Base-by-base conservation (phyloP, 768 basidiomycete species). In the Leccinum variicolor region DNA sequence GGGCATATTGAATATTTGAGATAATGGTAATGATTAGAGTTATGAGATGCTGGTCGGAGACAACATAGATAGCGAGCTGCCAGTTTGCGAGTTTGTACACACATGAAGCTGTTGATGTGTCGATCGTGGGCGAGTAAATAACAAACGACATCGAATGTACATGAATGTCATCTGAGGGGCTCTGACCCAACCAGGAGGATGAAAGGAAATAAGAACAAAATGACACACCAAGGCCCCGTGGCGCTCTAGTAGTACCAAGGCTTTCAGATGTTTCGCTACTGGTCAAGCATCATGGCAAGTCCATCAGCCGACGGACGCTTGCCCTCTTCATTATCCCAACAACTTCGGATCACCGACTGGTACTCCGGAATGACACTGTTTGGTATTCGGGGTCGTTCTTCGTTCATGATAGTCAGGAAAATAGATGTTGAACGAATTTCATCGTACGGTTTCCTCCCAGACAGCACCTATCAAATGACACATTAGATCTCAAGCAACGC, bases 391-490 rank as follows among this genome's bases (percentile, higher is more conserved):
- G 69, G 66, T 0, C 58, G 53, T 47, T 59, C 52, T 13, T 62
- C 66, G 0, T 25, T 47, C 48, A 60, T 3, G 23, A 66, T 47
- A 1, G 9, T 50, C 17, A 14, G 0, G 3, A 60, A 0, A 23
- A 66, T 3, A 7, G 19, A 8, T 17, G 15, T 0, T 3, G 6
- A 0, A 45, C 9, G 3, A 9, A 58, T 58, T 2, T 54, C 68
- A 6, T 62, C 53, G 15, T 51, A 69, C 36, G 69, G 69, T 41
- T 50, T 62, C 47, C 48, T 66, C 17, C 59, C 69, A 25, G 57
- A 64, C 14, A 68, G 10, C 9, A 70, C 51, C 67, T 68, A 47
- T 39, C 21, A 39, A 39, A 25, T 0, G 1, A n/a, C n/a, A 41
- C 1, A 39, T 70, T 49, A 68, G 64, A 54, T 28, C 48, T 2